These are phyloP conservation scores for Chrysoporthe deuterocubensis DNA, from an alignment of 2,329 filamentous ascomycete species.

Conservation along the genomic window DNA sequence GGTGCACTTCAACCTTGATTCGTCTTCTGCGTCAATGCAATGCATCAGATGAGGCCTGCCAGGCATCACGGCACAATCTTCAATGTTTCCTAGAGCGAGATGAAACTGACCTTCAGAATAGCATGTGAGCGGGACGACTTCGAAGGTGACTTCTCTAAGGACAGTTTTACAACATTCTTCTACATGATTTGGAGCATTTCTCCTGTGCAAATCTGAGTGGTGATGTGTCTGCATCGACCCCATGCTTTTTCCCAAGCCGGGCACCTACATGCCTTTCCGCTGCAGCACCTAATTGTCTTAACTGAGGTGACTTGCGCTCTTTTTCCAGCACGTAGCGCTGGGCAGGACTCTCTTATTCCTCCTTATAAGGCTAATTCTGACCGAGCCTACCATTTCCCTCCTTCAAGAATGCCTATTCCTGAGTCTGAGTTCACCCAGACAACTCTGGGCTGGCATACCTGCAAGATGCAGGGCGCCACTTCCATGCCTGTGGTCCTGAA, in stretches of 20 bases:
- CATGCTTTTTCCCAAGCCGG: not conserved
- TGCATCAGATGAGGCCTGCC: not conserved
- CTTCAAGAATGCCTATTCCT: not conserved
- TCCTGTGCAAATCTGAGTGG: conserved; percentile 5
- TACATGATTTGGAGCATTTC: not conserved
- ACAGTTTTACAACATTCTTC: not conserved
- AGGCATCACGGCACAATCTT: not conserved
- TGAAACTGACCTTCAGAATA: too few species aligned
- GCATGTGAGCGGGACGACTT: not conserved
- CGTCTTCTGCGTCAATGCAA: not conserved
- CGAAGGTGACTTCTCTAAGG: not conserved
- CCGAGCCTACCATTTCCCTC: not conserved
- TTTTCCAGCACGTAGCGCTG: too few species aligned
- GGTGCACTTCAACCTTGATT: not conserved
- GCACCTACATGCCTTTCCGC: not conserved
- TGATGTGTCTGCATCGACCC: not conserved
- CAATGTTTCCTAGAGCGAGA: not conserved
- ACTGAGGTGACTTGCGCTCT: not conserved
- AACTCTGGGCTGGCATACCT: not conserved
- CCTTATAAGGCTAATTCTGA: not conserved
- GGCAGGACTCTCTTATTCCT: not conserved
- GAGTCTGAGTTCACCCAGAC: not conserved
- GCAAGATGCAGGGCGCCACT: not conserved
- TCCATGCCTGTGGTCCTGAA: not conserved
- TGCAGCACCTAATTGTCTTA: not conserved